phyloP scores from a whole-genome alignment of 139 green algal species.

The Ettlia oleoabundans region DNA sequence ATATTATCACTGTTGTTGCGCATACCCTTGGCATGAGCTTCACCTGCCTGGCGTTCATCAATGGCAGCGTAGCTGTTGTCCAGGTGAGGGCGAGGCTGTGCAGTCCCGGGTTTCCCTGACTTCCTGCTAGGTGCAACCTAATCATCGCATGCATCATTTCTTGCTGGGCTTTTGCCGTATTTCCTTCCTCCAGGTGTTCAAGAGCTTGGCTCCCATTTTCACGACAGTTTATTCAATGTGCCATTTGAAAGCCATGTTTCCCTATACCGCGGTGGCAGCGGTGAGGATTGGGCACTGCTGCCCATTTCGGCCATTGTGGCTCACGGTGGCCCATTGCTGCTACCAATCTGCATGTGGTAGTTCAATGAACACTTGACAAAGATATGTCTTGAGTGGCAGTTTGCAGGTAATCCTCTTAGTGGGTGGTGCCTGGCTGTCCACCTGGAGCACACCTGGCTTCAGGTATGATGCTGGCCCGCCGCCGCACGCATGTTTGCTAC shows the following conservation, averaged over 20 bases:
- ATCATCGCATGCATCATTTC: neutral
- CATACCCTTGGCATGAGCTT: neutral
- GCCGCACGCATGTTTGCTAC: neutral
- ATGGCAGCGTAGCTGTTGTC: neutral
- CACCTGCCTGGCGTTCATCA: neutral
- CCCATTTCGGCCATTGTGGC: neutral
- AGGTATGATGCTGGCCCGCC: neutral
- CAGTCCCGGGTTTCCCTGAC: neutral
- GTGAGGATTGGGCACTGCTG: neutral
- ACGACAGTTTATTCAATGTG: neutral
- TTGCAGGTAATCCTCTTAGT: neutral
- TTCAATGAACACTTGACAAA: no score
- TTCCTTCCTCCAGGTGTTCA: neutral
- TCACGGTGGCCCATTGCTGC: neutral
- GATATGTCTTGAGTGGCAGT: no score
- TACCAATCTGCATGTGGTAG: neutral
- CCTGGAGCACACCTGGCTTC: neutral
- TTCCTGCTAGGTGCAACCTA: neutral
- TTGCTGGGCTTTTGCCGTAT: neutral
- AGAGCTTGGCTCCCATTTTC: slow-evolving; percentile 4
- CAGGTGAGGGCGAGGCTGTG: no score
- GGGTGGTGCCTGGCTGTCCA: neutral
- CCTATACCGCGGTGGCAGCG: neutral
- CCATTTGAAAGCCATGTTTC: neutral
- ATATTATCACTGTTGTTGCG: neutral